Percentiles rank a stretch among this genome's conserved stretches.
Conservation (phyloP, 495 filamentous ascomycete species). For the Hypoxylon lenormandii region DNA sequence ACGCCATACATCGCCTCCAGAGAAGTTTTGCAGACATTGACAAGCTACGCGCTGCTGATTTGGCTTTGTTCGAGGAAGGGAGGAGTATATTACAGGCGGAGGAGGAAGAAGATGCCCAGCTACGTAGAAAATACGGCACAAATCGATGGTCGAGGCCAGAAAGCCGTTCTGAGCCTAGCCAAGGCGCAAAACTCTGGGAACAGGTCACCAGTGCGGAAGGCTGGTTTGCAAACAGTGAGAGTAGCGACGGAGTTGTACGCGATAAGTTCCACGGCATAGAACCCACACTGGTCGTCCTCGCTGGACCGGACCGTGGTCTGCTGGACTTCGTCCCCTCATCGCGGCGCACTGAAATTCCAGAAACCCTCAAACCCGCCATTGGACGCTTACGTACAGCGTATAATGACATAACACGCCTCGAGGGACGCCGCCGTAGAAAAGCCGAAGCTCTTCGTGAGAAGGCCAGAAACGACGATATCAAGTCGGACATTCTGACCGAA, state of each 20-base stretch:
- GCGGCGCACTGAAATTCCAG: slow-evolving; percentile 78
- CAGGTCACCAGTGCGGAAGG: slow-evolving; percentile 83
- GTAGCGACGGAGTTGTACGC: slow-evolving; percentile 82
- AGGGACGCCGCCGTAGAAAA: slow-evolving; percentile 78
- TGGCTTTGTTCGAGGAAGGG: slow-evolving; percentile 82
- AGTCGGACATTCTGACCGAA: slow-evolving; percentile 81
- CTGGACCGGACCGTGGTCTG: slow-evolving; percentile 79
- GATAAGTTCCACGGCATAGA: slow-evolving; percentile 82
- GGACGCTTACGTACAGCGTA: slow-evolving; percentile 77
- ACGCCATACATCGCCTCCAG: slow-evolving; percentile 78
- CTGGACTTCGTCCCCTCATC: slow-evolving; percentile 91
- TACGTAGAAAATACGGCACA: slow-evolving; percentile 84
- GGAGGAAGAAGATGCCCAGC: slow-evolving; percentile 80
- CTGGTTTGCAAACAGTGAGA: slow-evolving; percentile 85
- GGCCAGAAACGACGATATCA: slow-evolving; percentile 88
- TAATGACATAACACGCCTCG: slow-evolving; percentile 84
- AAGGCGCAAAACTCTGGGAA: slow-evolving; percentile 78
- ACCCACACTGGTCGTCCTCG: slow-evolving; percentile 76
- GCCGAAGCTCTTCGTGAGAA: slow-evolving; percentile 81
- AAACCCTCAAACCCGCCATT: slow-evolving; percentile 81
- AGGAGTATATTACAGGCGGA: slow-evolving; percentile 80
- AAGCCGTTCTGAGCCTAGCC: slow-evolving; percentile 68
- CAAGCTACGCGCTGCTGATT: slow-evolving; percentile 81
- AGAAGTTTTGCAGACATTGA: slow-evolving; percentile 85
- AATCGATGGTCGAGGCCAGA: slow-evolving; percentile 81